A percentile compares a stretch with the other conserved stretches of the same genome.
These are phyloP conservation scores for Arthrobotrys megalospora DNA, from an alignment of 2,329 filamentous ascomycete genomes.

Conservation along the genomic window DNA sequence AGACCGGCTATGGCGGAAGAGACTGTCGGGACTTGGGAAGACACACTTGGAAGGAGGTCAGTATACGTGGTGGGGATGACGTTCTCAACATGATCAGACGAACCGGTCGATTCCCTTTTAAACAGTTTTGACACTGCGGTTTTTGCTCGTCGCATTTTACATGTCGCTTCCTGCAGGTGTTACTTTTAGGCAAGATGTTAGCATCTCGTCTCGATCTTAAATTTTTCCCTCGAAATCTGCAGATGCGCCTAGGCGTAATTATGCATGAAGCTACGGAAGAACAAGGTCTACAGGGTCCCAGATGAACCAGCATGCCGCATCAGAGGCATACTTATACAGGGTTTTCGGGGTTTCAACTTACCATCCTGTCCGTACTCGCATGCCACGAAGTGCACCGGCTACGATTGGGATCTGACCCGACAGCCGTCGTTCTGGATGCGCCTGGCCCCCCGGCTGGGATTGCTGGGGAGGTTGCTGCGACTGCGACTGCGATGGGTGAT, in stretches of 20 bases:
- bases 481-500: slow-evolving; percentile 54
- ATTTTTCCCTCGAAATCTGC: slow-evolving; percentile 24
- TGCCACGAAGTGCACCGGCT: slow-evolving; percentile 58
- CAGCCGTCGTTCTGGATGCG: slow-evolving; percentile 54
- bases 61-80: slow-evolving; percentile 36
- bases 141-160: slow-evolving; percentile 65
- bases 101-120: slow-evolving; percentile 61
- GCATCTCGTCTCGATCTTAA: slow-evolving; percentile 51
- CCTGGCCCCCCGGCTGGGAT: slow-evolving; percentile 42
- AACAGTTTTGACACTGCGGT: slow-evolving; percentile 63
- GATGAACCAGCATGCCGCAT: slow-evolving; percentile 24
- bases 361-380: slow-evolving; percentile 60
- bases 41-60: slow-evolving; percentile 46
- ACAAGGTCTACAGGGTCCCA: slow-evolving; percentile 38
- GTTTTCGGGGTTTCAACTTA: slow-evolving; percentile 37
- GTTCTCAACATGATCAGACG: slow-evolving; percentile 55
- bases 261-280: slow-evolving; percentile 27
- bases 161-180: slow-evolving; percentile 64
- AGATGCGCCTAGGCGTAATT: slow-evolving; percentile 53
- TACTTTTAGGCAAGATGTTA: slow-evolving; percentile 60
- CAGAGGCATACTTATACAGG: slow-evolving; percentile 12
- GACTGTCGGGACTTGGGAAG: slow-evolving; percentile 59
- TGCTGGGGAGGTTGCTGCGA: slow-evolving; percentile 47
- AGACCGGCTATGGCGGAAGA: slow-evolving; percentile 63
- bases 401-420: slow-evolving; percentile 61